Conservation (phyloP, 495 filamentous ascomycete genomes). For the Neurospora sp. region DNA sequence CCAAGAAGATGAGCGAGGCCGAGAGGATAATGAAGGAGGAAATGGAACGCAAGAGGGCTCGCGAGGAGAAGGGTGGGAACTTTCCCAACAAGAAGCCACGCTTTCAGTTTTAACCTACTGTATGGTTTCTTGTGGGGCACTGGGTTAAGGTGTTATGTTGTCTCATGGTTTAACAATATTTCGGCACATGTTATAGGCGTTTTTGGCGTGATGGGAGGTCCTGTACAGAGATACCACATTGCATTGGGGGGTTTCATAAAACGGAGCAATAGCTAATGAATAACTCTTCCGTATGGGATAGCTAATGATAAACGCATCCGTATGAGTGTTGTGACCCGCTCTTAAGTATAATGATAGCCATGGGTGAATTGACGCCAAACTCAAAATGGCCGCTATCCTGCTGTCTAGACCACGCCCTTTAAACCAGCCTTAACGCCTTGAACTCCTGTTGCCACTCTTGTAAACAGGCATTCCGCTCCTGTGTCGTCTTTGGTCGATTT, state of each 20-base stretch:
- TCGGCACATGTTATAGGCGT: background rate
- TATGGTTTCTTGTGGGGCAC: background rate
- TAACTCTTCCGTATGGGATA: background rate
- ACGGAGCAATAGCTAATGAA: background rate
- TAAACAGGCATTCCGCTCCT: background rate
- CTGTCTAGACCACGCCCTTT: background rate
- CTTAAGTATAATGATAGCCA: background rate
- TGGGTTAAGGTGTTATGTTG: background rate
- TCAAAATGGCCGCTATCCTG: background rate
- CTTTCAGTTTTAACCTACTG: slow-evolving; percentile 11
- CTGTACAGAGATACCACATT: background rate
- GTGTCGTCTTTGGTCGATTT: background rate
- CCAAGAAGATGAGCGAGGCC: slow-evolving; percentile 78
- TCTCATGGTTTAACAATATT: background rate
- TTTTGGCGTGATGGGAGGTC: background rate
- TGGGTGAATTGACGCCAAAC: background rate
- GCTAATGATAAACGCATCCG: background rate
- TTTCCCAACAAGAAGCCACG: slow-evolving; percentile 30
- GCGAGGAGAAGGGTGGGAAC: slow-evolving; percentile 29
- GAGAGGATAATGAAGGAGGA: slow-evolving; percentile 88
- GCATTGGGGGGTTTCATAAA: background rate
- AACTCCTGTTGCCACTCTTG: background rate
- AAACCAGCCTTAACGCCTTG: background rate
- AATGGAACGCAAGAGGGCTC: slow-evolving; percentile 57
- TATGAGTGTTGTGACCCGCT: background rate